phyloP scores from a whole-genome alignment of 768 basidiomycete genomes.

The Wakefieldia striispora region DNA sequence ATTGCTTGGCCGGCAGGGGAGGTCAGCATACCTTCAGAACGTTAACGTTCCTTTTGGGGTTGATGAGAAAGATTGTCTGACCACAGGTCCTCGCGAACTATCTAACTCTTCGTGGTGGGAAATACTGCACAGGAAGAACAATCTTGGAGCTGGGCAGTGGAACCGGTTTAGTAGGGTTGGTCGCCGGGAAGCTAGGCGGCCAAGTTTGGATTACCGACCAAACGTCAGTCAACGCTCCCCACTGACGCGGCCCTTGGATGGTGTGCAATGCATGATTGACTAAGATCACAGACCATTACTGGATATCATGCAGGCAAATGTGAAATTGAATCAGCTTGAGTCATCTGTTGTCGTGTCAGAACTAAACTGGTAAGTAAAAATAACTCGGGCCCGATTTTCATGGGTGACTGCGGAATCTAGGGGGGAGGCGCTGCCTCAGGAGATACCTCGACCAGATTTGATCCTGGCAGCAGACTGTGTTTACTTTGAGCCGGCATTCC shows the following conservation, averaged over 20 bases:
- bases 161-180: slow-evolving; percentile 90
- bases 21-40: slow-evolving; percentile 42
- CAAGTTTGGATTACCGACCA: slow-evolving; percentile 88
- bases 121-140: slow-evolving; percentile 50
- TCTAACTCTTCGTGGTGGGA: slow-evolving; percentile 53
- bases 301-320: slow-evolving; percentile 75
- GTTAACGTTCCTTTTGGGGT: background rate
- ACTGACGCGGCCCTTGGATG: background rate
- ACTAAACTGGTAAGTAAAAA: slow-evolving; percentile 70
- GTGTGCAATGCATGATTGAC: slow-evolving; percentile 9
- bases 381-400: background rate
- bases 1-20: slow-evolving; percentile 92
- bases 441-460: slow-evolving; percentile 54
- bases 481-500: slow-evolving; percentile 92
- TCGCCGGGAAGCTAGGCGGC: slow-evolving; percentile 65
- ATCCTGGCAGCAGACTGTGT: slow-evolving; percentile 94
- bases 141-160: slow-evolving; percentile 88
- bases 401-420: slow-evolving; percentile 36
- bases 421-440: slow-evolving; percentile 58
- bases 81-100: slow-evolving; percentile 76
- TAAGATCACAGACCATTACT: slow-evolving; percentile 59
- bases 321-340: slow-evolving; percentile 59
- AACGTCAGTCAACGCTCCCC: slow-evolving; percentile 54
- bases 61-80: background rate
- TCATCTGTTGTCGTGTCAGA: slow-evolving; percentile 58